Percentiles rank a stretch among this genome's conserved stretches.
Evolutionary conservation across 2,329 filamentous ascomycete genomes (phyloP).

Genomic region (Penicillium crustosum): DNA sequence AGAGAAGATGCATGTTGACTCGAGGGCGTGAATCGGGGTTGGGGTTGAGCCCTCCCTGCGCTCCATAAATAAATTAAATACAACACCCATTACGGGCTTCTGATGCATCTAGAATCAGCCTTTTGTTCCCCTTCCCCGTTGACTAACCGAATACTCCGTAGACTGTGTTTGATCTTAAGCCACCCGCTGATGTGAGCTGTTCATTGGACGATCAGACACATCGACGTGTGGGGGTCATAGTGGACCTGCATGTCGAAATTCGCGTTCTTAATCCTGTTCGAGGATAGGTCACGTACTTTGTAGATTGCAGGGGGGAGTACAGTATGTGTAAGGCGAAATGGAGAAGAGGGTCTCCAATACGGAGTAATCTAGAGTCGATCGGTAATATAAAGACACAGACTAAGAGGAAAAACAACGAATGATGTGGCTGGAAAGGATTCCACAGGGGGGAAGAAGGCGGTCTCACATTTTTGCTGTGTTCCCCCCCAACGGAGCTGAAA

Average conservation of each 20-base stretch:
- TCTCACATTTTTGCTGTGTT: conserved; percentile 26
- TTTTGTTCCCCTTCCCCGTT: not conserved
- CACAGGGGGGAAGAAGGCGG: conserved; percentile 12
- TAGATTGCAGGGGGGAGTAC: not conserved
- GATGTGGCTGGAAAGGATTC: conserved; percentile 1
- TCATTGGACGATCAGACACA: conserved; percentile 4
- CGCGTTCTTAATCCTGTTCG: not conserved
- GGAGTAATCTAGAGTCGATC: conserved; percentile 5
- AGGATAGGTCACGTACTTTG: not conserved
- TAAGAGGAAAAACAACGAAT: not conserved
- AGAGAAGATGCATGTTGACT: conserved; percentile 39
- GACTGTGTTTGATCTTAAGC: conserved; percentile 3
- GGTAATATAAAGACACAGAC: conserved; percentile 5
- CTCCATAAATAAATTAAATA: not conserved
- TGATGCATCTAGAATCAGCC: not conserved
- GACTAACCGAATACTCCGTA: not conserved
- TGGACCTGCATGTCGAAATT: conserved; percentile 4
- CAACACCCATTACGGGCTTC: not conserved
- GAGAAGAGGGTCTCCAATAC: not conserved
- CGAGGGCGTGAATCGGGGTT: conserved; percentile 17
- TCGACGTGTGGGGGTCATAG: not conserved
- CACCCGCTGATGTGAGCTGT: not conserved
- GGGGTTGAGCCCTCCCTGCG: not conserved
- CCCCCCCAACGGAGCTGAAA: conserved; percentile 22
- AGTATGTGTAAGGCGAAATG: not conserved